Evolutionary conservation across 306 rosid species (phyloP).

Genomic region (Purshia tridentata): DNA sequence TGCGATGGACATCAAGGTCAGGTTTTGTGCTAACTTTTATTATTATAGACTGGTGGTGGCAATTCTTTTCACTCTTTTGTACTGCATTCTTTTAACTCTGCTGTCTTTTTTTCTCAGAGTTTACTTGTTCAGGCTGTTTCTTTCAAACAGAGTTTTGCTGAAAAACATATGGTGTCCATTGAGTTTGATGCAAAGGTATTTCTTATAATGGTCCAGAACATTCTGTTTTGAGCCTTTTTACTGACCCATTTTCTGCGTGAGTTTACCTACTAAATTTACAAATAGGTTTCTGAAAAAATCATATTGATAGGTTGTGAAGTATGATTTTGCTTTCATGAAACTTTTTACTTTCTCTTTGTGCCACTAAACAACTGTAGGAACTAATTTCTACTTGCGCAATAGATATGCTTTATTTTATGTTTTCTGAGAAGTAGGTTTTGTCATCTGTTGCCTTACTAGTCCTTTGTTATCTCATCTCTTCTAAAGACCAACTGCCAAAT

Average conservation of each 20-base stretch:
- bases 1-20: conserved; percentile 66
- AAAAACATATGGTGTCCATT: conserved; percentile 56
- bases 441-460: no score
- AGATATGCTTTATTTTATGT: no score
- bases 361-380: background rate
- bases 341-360: background rate
- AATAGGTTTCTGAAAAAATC: background rate
- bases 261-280: background rate
- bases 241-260: background rate
- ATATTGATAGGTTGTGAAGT: background rate
- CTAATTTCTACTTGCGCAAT: no score
- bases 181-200: conserved; percentile 86
- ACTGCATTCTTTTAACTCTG: conserved; percentile 15
- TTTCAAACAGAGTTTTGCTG: conserved; percentile 47
- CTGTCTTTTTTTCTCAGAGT: conserved; percentile 41
- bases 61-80: background rate
- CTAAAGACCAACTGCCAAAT: background rate
- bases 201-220: conserved; percentile 8
- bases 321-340: background rate
- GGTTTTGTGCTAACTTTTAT: conserved; percentile 12
- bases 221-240: conserved; percentile 1
- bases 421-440: no score
- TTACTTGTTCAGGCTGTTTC: conserved; percentile 64
- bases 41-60: conserved; percentile 14
- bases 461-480: background rate